Evolutionary conservation across 1,284 basidiomycete genomes (phyloP), one percentile per base, ranked within the genome.

Genomic region (Cryptococcus wingfieldii): DNA sequence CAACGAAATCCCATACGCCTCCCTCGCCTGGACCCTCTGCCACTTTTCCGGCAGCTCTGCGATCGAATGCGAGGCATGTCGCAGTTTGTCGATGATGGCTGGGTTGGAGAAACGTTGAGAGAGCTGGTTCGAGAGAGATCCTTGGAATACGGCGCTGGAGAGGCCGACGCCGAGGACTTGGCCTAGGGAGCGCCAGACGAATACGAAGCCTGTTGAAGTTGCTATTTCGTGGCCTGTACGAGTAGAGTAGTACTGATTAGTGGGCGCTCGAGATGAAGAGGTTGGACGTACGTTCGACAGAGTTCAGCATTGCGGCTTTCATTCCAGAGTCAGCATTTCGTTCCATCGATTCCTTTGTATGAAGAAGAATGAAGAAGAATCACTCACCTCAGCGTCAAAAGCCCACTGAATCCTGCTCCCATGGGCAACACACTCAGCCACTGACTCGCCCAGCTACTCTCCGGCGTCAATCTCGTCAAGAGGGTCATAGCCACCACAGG

Each of bases 131-230:
- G 55, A 41, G 4, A 67, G 53, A 1, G 64, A 59, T 8, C 47
- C 48, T 53, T 69, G 67, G 50, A 66, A 61, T 14, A 66, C 62
- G 2, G 67, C 67, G 19, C 65, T 64, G 2, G 64, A 63, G 13
- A 66, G 51, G 18, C 63, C 67, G 1, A 69, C 65, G 8, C 65
- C 65, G 43, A 65, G 62, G 1, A 69, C 62, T 48, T 67, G 67
- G 1, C 67, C 67, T 9, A 66, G 47, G n/a, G 53, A 56, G 12
- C 67, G 59, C 52, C 59, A 69, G 25, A 69, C 61, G 34, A 65
- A 66, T 4, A 61, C 55, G 37, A 66, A 67, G 10, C 65, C 67
- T 0, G 64, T 65, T 4, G 64, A 60, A 3, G 53, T 59, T 12
- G 67, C 65, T 12, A 66, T 64, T 44, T 67, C 62, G 28, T 54